Percentiles rank a stretch among this genome's conserved stretches.
phyloP scores from a whole-genome alignment of 768 basidiomycete species.

The Kondoa malvinella region DNA sequence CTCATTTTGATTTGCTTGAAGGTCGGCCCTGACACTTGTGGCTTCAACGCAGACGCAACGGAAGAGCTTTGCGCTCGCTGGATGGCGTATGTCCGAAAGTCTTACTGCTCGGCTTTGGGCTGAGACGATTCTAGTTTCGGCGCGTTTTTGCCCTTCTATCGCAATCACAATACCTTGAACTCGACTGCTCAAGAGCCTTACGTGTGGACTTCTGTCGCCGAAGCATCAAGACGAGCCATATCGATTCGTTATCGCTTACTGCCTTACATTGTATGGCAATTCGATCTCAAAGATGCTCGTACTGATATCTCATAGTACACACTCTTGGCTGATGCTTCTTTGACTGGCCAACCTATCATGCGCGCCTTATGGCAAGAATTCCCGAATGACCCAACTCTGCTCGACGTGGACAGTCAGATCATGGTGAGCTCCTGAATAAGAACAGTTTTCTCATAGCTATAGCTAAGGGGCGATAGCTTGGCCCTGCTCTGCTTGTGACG shows the following conservation, averaged over 20 bases:
- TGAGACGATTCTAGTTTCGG: too few relatives aligned
- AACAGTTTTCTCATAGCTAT: too few relatives aligned
- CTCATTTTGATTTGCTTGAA: too few relatives aligned
- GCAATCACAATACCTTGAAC: neutral
- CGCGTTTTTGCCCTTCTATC: neutral
- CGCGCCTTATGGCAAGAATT: neutral
- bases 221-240: neutral
- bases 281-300: neutral
- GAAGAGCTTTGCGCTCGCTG: neutral
- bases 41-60: neutral
- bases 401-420: too few relatives aligned
- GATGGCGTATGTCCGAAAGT: neutral
- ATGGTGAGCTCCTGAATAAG: too few relatives aligned
- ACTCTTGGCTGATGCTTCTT: neutral
- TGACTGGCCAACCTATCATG: neutral
- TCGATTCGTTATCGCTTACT: neutral
- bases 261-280: neutral
- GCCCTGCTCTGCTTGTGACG: neutral
- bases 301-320: neutral
- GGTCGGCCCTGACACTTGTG: neutral
- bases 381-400: neutral
- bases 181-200: neutral
- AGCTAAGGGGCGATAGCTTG: too few relatives aligned
- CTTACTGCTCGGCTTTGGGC: too few relatives aligned
- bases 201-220: neutral